Conservation (phyloP, 371 early-diverging fungal species). For the Syncephalastrum racemosum region DNA sequence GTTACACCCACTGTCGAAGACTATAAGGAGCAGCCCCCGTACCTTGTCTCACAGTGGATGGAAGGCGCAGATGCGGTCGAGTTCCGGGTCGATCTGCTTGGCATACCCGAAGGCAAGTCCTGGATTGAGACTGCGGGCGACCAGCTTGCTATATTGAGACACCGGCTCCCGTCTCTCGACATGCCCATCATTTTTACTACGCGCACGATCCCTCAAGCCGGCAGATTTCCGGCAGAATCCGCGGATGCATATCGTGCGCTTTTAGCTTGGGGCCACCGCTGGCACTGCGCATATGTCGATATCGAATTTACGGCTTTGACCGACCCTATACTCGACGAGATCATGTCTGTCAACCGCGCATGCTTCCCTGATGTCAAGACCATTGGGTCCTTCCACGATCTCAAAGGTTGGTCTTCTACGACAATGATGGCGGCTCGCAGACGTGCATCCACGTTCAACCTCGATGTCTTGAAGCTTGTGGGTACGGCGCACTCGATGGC, state of each 20-base stretch:
- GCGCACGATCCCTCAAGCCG: slow-evolving; percentile 82
- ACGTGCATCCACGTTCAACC: slow-evolving; percentile 20
- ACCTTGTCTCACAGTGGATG: slow-evolving; percentile 48
- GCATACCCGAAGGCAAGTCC: slow-evolving; percentile 17
- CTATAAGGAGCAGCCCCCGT: slow-evolving; percentile 20
- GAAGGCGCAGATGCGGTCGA: slow-evolving; percentile 84
- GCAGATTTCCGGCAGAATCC: slow-evolving; percentile 50
- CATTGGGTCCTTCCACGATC: slow-evolving; percentile 88
- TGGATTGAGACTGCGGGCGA: slow-evolving; percentile 22
- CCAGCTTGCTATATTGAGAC: slow-evolving; percentile 24
- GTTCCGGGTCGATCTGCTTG: slow-evolving; percentile 86
- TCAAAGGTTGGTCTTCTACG: slow-evolving; percentile 59
- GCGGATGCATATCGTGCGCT: slow-evolving; percentile 62
- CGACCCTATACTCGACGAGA: slow-evolving; percentile 22
- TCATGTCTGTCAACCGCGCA: slow-evolving; percentile 42
- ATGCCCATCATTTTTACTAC: slow-evolving; percentile 89
- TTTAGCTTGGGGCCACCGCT: slow-evolving; percentile 62
- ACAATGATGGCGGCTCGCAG: slow-evolving; percentile 48
- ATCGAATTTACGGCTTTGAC: slow-evolving; percentile 69
- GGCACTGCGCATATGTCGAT: slow-evolving; percentile 91
- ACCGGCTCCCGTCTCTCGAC: slow-evolving; percentile 1
- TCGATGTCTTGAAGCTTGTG: slow-evolving; percentile 80
- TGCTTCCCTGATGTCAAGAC: slow-evolving; percentile 53
- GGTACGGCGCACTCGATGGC: slow-evolving; percentile 66
- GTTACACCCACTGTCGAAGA: slow-evolving; percentile 50